Evolutionary conservation across 2,329 filamentous ascomycete species (phyloP).

Genomic region (Hirsutella rhossiliensis): DNA sequence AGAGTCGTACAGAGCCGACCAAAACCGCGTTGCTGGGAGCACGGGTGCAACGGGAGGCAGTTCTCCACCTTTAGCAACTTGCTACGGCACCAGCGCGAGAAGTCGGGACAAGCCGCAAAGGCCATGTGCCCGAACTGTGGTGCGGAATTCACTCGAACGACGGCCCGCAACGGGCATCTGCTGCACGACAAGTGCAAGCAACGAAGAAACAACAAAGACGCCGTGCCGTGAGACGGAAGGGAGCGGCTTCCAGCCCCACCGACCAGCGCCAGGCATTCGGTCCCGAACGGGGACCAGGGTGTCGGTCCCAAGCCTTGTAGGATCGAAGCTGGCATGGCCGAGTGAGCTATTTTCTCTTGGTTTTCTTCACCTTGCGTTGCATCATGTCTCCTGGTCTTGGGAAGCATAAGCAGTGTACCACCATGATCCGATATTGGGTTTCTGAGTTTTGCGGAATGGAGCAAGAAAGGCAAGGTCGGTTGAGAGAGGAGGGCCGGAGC

Average conservation of each 20-base stretch:
- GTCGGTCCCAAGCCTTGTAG: not conserved
- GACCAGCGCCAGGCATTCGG: not conserved
- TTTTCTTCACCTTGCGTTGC: too few species aligned
- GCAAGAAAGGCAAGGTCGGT: not conserved
- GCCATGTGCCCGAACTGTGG: slow-evolving; percentile 84
- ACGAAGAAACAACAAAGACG: slow-evolving; percentile 17
- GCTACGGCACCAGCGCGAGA: slow-evolving; percentile 83
- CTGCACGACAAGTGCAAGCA: slow-evolving; percentile 88
- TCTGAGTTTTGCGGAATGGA: not conserved
- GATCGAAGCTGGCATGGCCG: too few species aligned
- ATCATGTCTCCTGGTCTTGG: too few species aligned
- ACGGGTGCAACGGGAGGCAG: slow-evolving; percentile 88
- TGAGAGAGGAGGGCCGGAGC: too few species aligned
- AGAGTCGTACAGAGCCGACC: slow-evolving; percentile 65
- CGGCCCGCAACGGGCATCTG: slow-evolving; percentile 75
- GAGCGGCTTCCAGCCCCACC: not conserved
- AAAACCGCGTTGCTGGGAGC: slow-evolving; percentile 96
- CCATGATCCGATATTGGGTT: not conserved
- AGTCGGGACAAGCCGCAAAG: slow-evolving; percentile 82
- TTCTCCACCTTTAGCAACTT: slow-evolving; percentile 97
- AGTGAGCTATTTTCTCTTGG: too few species aligned
- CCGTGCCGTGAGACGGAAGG: not conserved
- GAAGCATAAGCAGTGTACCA: not conserved
- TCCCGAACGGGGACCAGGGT: slow-evolving; percentile 1
- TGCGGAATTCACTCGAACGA: slow-evolving; percentile 83